Evolutionary conservation across 2,329 filamentous ascomycete species (phyloP).

Genomic region (Diaporthe vexans): DNA sequence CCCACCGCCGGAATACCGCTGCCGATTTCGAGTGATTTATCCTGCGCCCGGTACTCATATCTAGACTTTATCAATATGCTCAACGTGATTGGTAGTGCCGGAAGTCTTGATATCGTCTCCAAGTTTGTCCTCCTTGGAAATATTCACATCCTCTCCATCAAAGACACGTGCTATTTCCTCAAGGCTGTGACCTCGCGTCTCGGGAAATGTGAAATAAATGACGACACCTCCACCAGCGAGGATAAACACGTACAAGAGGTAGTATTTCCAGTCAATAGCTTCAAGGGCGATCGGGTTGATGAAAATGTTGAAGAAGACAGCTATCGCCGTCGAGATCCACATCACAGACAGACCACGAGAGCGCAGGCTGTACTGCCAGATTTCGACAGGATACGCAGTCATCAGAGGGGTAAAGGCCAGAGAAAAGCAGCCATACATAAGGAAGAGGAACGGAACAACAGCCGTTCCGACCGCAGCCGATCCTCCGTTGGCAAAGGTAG

Average conservation of each 20-base stretch:
- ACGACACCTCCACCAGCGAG: conserved; percentile 12
- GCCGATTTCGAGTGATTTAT: background rate
- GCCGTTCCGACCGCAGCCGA: conserved; percentile 2
- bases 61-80: background rate
- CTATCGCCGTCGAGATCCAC: conserved; percentile 24
- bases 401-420: conserved; percentile 45
- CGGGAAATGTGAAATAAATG: conserved; percentile 43
- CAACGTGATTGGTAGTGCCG: background rate
- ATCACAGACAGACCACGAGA: conserved; percentile 58
- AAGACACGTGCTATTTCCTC: conserved; percentile 21
- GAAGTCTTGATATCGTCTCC: background rate
- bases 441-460: conserved; percentile 19
- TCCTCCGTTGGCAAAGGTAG: conserved; percentile 19
- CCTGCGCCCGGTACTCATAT: background rate
- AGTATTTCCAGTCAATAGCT: conserved; percentile 45
- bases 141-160: background rate
- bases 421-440: conserved; percentile 9
- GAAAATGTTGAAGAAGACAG: conserved; percentile 42
- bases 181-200: conserved; percentile 28
- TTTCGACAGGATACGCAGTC: conserved; percentile 59
- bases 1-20: background rate
- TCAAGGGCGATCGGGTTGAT: conserved; percentile 43
- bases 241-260: conserved; percentile 43
- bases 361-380: conserved; percentile 62
- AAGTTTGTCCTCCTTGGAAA: background rate